Evolutionary conservation across 345 rosid species (phyloP), one percentile per base, ranked within the genome.

Genomic region (Euclidium syriacum): DNA sequence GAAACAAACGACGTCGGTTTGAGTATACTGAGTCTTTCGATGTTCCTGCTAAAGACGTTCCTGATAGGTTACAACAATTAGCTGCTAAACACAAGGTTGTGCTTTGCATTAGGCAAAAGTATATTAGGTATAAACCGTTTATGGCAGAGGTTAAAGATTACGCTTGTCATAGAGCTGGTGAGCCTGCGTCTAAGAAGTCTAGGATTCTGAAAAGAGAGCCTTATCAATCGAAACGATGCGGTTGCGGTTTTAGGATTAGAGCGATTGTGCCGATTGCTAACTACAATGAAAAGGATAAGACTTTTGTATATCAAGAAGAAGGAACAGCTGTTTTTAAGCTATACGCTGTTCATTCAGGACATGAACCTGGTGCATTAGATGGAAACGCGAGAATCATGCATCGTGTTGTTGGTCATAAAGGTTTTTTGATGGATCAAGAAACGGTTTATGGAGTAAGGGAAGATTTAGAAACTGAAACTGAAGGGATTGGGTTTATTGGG

Each of bases 141-240:
- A 90, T 94, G 97, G 99, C 99, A 0, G 99, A 94, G 79, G 99
- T 94, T 51, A 94, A 90, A 78, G 99, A 94, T 79, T 94, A 94
- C 76, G 99, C 99, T n/a, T 94, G 99, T 65, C 99, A 94, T 33
- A 81, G 99, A 75, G 99, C 99, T 15, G 97, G 99, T 14, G 95
- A 94, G 76, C 99, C 97, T 3, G 85, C 75, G 0, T 79, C 84
- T 0, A 90, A 90, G 86, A 94, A 84, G 79, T 83, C 99, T 1
- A 85, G 77, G 83, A 77, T 90, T 74, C 60, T 90, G 83, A 94
- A 90, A 82, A 90, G 99, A 76, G 99, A 94, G 74, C 97, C 97
- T 4, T 94, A 94, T 77, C 97, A 87, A 2, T 94, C 99, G 0
- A 94, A 94, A 79, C 81, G 97, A 65, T 94, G 97, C 51, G 97